A percentile compares a stretch with the other conserved stretches of the same genome.
These are phyloP conservation scores for Aplosporella prunicola DNA, from an alignment of 2,329 filamentous ascomycete genomes.

Conservation along the genomic window DNA sequence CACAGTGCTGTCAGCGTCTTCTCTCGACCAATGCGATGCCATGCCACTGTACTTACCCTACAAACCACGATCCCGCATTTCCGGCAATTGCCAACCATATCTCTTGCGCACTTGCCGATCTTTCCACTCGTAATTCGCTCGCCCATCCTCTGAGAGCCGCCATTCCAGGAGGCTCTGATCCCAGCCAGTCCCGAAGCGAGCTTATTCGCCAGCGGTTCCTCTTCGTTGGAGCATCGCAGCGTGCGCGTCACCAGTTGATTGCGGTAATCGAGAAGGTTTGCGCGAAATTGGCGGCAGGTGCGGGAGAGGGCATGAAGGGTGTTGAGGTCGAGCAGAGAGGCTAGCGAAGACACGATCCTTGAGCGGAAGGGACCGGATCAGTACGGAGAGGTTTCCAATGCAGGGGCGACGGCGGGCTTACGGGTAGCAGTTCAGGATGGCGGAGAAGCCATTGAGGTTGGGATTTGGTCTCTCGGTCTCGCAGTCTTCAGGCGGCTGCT, in stretches of 20 bases:
- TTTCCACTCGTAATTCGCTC: constrained; percentile 51
- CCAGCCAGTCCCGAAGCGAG: constrained; percentile 1
- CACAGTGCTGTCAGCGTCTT: constrained; percentile 10
- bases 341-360: constrained; percentile 70
- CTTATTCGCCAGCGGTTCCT: constrained; percentile 14
- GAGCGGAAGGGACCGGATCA: constrained; percentile 6
- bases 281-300: constrained; percentile 71
- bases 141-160: constrained; percentile 8
- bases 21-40: no score
- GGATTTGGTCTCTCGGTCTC: constrained; percentile 33
- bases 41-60: constrained; percentile 51
- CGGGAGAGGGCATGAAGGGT: constrained; percentile 73
- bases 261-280: constrained; percentile 70
- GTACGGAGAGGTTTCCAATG: neutral
- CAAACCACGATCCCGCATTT: constrained; percentile 71
- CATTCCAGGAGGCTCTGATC: neutral
- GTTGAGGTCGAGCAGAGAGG: constrained; percentile 73
- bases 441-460: constrained; percentile 51
- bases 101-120: constrained; percentile 69
- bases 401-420: constrained; percentile 33
- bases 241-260: constrained; percentile 63
- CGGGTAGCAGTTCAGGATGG: constrained; percentile 59
- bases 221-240: constrained; percentile 70
- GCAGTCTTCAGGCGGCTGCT: constrained; percentile 13
- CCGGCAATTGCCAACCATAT: constrained; percentile 77